Evolutionary conservation across 495 filamentous ascomycete genomes (phyloP), one percentile per base, ranked within the genome.

Genomic region (Hypoxylon subgilvum): DNA sequence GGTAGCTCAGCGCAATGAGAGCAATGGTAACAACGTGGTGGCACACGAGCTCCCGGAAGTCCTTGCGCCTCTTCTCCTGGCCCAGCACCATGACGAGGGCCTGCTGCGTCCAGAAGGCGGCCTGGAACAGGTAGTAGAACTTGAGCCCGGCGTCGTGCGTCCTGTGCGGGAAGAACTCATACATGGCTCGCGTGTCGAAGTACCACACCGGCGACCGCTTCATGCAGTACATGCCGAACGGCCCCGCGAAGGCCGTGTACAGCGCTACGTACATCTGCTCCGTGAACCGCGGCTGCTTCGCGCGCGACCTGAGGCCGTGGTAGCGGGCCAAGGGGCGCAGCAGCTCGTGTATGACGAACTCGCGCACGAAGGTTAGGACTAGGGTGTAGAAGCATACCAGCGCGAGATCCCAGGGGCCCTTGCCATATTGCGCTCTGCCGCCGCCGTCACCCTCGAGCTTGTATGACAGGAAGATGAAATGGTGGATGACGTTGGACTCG

Each of bases 181-280:
- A 98, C 89, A 97, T 96, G 55, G 83, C 91, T 36, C 60, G 62
- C 5, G 89, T 95, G 74, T 96, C 92, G 82, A 97, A 98, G 71
- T 96, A 97, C 94, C 94, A 98, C n/a, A 98, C 83, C 8, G 91
- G 87, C 6, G 91, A 90, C 19, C 83, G 80, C 61, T 79, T 87
- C 95, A 98, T 97, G 52, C 97, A 90, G 63, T 88, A 98, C 70
- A 97, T 74, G 35, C 94, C 94, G 36, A 84, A 85, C 1, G 95
- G 94, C 4, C 91, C 91, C 49, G 96, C 85, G 46, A 96, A 66
- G 7, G 74, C 84, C 67, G 97, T 97, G 78, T 98, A 98, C 23
- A 97, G 79, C n/a, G 91, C 94, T 1, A 93, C 97, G 77, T 98
- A 98, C 61, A 89, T 83, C 74, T 98, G 94, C 73, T 98, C 94